Evolutionary conservation across 2,329 filamentous ascomycete genomes (phyloP), one percentile per base, ranked within the genome.

Genomic region (Curvularia verruculosa): DNA sequence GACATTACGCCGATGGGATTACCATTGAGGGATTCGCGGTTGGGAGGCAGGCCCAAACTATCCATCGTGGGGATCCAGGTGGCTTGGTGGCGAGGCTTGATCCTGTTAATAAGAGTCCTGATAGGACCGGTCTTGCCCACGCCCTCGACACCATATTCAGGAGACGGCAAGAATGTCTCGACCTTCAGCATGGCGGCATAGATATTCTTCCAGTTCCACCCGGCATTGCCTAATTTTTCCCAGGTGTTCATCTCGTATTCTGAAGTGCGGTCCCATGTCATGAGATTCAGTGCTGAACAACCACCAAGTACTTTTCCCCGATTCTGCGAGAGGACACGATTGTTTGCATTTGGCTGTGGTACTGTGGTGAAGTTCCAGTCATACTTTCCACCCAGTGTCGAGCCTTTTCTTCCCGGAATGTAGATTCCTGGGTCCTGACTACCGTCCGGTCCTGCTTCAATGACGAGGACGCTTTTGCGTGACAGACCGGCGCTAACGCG

Each of bases 1-100:
- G 77, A 79, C 70, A 80, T 81, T 6, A 81, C 81, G 6, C 84
- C 84, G 3, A 83, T 67, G 13, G 79, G 80, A 46, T 82, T 78
- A 1, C 84, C 84, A 13, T 77, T 75, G 1, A 85, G 74, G 8
- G 81, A 83, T 47, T 82, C 72, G n/a, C 67, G 63, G 50, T 80
- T 81, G 5, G 66, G 58, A 2, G 68, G 49, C 8, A 81, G 72
- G 1, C 82, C 82, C 2, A 83, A 68, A 29, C 75, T 78, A 39
- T 80, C 78, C 39, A 85, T 68, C 0, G 82, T 79, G 0, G 81
- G 80, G 19, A 79, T 76, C 72, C 78, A 83, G 0, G 73, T 64
- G 9, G 74, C 58, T 60, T 81, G 79, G 28, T 82, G 79, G 15
- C 68, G 69, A 3, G 80, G 79, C 15, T 80, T 69, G 46, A 78